Evolutionary conservation across 2,329 filamentous ascomycete genomes (phyloP), one percentile per base, ranked within the genome.

Genomic region (Sclerotinia subarctica): DNA sequence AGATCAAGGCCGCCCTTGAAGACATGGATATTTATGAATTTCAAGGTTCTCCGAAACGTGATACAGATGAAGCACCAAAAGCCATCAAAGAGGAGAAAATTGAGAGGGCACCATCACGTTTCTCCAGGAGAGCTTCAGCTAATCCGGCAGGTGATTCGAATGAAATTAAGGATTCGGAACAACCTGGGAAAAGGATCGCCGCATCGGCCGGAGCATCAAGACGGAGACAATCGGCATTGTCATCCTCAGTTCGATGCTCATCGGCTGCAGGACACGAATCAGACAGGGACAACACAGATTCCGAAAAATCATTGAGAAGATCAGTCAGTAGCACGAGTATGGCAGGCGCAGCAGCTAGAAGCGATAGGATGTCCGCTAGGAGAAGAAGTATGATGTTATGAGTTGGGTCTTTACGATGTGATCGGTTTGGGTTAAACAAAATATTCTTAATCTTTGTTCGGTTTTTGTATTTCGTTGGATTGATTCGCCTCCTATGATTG

Each of bases 381-480:
- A 75, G 77, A 64, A 73, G 75, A 69, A 78, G 77, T 64, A 78
- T 77, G 77, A 77, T 78, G 76, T 70, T 77, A 77, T 78, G 74
- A 77, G 72, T 68, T 71, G 69, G 24, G 35, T 69, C 58, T 65
- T 67, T 53, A 67, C 56, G 52, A 70, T 54, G 68, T 26, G 66
- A 60, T 21, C 42, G 11, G 58, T 35, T 54, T 44, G 29, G 46
- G 38, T 2, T 64, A 53, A 42, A 42, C 10, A 19, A 21, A 67
- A 26, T 67, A 67, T 67, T 63, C 8, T 67, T 67, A 67, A 63
- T 63, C n/a, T 63, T 26, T 57, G 19, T 46, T 47, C 24, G 49
- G 53, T n/a, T 5, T 56, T n/a, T n/a, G 29, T 38, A n/a, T 51
- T 51, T 35, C 42, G 21, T 54, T 67, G 47, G 49, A 24, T 67